A percentile compares a stretch with the other conserved stretches of the same genome.
Conservation (phyloP, 352 stramenopile species). For the Pythium periplocum region DNA sequence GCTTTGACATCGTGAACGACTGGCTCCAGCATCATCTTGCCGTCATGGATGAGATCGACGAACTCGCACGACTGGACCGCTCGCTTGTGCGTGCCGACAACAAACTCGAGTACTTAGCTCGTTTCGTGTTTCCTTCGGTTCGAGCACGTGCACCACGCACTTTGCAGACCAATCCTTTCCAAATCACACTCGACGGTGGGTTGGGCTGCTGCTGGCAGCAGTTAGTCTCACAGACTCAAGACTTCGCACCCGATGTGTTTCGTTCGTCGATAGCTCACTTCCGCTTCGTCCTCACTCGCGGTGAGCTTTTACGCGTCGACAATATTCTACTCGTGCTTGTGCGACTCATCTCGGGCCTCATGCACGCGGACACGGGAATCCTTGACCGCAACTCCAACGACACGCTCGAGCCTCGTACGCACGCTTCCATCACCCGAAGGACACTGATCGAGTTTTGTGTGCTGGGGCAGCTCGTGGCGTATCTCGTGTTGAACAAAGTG, state of each 20-base stretch:
- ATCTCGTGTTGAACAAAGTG: neutral
- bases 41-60: constrained; percentile 49
- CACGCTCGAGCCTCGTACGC: constrained; percentile 10
- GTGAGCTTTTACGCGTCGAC: constrained; percentile 6
- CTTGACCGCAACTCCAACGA: constrained; percentile 7
- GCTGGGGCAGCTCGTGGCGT: constrained; percentile 37
- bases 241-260: constrained; percentile 9
- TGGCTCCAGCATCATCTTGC: constrained; percentile 43
- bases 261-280: constrained; percentile 1
- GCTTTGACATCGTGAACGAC: constrained; percentile 66
- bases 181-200: neutral
- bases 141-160: constrained; percentile 8
- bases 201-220: constrained; percentile 14
- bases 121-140: constrained; percentile 33
- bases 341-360: constrained; percentile 10
- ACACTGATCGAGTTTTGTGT: constrained; percentile 47
- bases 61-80: constrained; percentile 35
- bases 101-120: constrained; percentile 49
- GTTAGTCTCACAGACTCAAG: constrained; percentile 8
- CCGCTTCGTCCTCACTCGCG: constrained; percentile 10
- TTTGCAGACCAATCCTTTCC: neutral
- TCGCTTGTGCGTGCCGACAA: constrained; percentile 62
- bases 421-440: constrained; percentile 3
- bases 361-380: constrained; percentile 13
- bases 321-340: constrained; percentile 20